Evolutionary conservation across 78 protist species (phyloP).

Genomic region (Cyanophora paradoxa): DNA sequence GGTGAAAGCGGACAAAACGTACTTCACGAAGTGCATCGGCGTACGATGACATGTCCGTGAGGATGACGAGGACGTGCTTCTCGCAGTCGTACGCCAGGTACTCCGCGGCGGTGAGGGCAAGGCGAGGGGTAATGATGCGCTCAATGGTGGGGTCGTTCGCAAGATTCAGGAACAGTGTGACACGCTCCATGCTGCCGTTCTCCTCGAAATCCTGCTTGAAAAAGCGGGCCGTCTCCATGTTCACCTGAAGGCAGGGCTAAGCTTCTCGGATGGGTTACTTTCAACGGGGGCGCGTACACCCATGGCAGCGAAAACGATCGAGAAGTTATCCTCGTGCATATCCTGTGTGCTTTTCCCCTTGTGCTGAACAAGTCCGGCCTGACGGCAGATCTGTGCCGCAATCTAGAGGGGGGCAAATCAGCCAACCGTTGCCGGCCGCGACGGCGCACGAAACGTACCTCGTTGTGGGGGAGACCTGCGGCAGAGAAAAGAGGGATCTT

Average conservation of each 20-base stretch:
- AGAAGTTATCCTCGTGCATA: slow-evolving; percentile 89
- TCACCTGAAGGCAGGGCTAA: slow-evolving; percentile 31
- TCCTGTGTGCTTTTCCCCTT: slow-evolving; percentile 45
- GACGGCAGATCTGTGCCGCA: neutral
- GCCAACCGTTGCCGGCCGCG: no score
- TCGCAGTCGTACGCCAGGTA: slow-evolving; percentile 80
- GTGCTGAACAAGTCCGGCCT: slow-evolving; percentile 92
- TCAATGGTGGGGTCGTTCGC: slow-evolving; percentile 99
- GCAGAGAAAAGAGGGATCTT: slow-evolving; percentile 99
- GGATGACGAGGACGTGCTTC: slow-evolving; percentile 68
- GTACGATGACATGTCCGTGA: slow-evolving; percentile 99
- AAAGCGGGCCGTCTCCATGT: slow-evolving; percentile 98
- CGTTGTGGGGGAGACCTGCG: slow-evolving; percentile 98
- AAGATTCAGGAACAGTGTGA: slow-evolving; percentile 94
- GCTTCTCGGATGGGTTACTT: no score
- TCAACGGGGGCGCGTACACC: no score
- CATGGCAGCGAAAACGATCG: slow-evolving; percentile 99
- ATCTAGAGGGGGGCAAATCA: no score
- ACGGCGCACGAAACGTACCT: no score
- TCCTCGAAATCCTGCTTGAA: slow-evolving; percentile 97
- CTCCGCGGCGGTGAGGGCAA: slow-evolving; percentile 98
- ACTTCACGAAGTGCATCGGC: slow-evolving; percentile 99
- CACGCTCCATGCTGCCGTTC: slow-evolving; percentile 82
- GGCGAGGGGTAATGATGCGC: slow-evolving; percentile 99
- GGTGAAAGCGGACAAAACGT: neutral